These are phyloP conservation scores for Fonsecaea nubica DNA, from an alignment of 2,329 filamentous ascomycete genomes.

Conservation along the genomic window DNA sequence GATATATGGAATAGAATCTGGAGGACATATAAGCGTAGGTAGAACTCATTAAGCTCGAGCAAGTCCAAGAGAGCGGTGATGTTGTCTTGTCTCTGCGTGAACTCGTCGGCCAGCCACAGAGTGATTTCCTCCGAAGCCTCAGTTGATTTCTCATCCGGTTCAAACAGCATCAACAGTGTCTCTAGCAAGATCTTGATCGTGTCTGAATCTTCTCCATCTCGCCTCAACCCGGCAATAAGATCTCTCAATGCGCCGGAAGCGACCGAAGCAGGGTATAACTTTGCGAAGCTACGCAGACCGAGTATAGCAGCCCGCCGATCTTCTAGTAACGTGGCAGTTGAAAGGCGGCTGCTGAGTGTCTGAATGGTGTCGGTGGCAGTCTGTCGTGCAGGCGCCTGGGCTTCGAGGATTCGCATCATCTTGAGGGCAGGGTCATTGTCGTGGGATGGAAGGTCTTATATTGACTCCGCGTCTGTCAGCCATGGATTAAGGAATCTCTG, in stretches of 20 bases:
- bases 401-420: conserved; percentile 66
- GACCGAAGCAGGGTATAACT: conserved; percentile 93
- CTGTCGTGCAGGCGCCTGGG: conserved; percentile 88
- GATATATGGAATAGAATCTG: conserved; percentile 88
- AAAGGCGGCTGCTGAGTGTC: conserved; percentile 82
- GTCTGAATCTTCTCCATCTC: conserved; percentile 92
- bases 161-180: conserved; percentile 92
- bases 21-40: conserved; percentile 86
- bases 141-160: conserved; percentile 67
- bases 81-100: conserved; percentile 97
- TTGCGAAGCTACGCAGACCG: conserved; percentile 92
- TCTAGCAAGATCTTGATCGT: conserved; percentile 95
- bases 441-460: not conserved
- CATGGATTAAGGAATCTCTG: not conserved
- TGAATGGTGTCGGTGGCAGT: conserved; percentile 94
- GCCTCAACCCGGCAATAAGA: conserved; percentile 81
- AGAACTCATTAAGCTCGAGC: conserved; percentile 85
- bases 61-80: conserved; percentile 89
- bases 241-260: conserved; percentile 90
- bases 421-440: conserved; percentile 38
- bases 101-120: conserved; percentile 95
- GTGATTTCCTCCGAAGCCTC: conserved; percentile 84
- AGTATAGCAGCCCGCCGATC: conserved; percentile 92
- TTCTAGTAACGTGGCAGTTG: conserved; percentile 89
- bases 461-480: not conserved